A percentile compares a stretch with the other conserved stretches of the same genome.
Evolutionary conservation across 129 eudicot species (phyloP).

Genomic region (Smallanthus sonchifolius): DNA sequence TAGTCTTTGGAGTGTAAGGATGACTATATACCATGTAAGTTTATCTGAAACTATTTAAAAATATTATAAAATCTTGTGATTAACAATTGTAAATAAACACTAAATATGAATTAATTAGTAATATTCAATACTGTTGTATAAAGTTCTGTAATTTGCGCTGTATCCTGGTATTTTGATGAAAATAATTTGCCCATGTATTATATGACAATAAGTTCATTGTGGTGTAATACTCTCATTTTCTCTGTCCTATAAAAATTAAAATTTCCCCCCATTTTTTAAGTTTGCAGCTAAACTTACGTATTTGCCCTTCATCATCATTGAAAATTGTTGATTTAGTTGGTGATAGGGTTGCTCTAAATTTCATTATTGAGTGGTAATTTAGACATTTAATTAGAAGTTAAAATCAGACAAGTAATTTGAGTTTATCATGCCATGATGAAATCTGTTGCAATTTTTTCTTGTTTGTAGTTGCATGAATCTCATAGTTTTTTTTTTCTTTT

Average conservation of each 20-base stretch:
- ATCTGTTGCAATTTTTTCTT: neutral
- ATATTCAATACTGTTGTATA: neutral
- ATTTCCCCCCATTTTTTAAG: neutral
- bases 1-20: neutral
- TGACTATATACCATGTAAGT: neutral
- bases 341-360: neutral
- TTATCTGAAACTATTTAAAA: neutral
- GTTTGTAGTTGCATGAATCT: constrained; percentile 12
- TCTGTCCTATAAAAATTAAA: neutral
- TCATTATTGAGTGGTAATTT: neutral
- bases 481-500: constrained; percentile 15
- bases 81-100: neutral
- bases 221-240: neutral
- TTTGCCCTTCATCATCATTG: neutral
- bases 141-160: neutral
- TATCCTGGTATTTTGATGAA: neutral
- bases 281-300: neutral
- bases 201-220: neutral
- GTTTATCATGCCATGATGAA: neutral
- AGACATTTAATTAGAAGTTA: neutral
- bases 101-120: neutral
- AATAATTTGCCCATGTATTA: neutral
- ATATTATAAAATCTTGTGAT: neutral
- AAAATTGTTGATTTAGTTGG: neutral
- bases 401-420: neutral